Percentiles rank a stretch among this genome's conserved stretches.
These are phyloP conservation scores for Coniella vitis DNA, from an alignment of 2,329 filamentous ascomycete species.

Conservation along the genomic window DNA sequence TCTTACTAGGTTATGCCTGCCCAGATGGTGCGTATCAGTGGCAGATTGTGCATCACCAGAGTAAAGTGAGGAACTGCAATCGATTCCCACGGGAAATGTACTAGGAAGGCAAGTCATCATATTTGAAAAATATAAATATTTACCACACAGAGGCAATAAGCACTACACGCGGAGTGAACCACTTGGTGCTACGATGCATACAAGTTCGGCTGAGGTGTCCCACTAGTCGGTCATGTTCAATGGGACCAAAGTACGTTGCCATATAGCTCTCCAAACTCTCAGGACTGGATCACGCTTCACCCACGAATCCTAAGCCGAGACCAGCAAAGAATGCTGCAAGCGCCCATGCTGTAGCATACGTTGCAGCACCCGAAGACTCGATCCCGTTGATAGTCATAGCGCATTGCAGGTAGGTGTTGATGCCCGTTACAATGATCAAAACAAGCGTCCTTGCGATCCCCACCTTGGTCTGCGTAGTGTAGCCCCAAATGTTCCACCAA, in stretches of 20 bases:
- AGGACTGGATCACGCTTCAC: conserved; percentile 39
- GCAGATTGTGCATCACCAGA: too few relatives aligned
- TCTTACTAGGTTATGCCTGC: background rate
- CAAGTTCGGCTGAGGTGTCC: too few relatives aligned
- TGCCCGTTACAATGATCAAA: conserved; percentile 49
- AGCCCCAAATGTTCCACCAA: conserved; percentile 66
- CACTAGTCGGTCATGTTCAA: too few relatives aligned
- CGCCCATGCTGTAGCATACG: conserved; percentile 73
- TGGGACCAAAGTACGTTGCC: too few relatives aligned
- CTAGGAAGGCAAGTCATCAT: background rate
- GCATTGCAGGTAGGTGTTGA: conserved; percentile 57
- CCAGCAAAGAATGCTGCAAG: conserved; percentile 55
- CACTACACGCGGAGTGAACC: too few relatives aligned
- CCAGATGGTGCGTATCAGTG: too few relatives aligned
- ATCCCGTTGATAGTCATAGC: conserved; percentile 63
- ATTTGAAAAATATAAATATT: too few relatives aligned
- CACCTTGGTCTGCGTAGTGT: conserved; percentile 53
- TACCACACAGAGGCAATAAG: too few relatives aligned
- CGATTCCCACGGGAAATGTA: too few relatives aligned
- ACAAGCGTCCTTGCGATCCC: conserved; percentile 58
- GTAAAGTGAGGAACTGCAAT: too few relatives aligned
- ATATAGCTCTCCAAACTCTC: too few relatives aligned
- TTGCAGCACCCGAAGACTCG: conserved; percentile 60
- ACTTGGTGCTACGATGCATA: too few relatives aligned
- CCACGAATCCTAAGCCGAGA: conserved; percentile 43